Evolutionary conservation across 2,329 filamentous ascomycete species (phyloP).

Genomic region (Purpureocillium lavendulum): DNA sequence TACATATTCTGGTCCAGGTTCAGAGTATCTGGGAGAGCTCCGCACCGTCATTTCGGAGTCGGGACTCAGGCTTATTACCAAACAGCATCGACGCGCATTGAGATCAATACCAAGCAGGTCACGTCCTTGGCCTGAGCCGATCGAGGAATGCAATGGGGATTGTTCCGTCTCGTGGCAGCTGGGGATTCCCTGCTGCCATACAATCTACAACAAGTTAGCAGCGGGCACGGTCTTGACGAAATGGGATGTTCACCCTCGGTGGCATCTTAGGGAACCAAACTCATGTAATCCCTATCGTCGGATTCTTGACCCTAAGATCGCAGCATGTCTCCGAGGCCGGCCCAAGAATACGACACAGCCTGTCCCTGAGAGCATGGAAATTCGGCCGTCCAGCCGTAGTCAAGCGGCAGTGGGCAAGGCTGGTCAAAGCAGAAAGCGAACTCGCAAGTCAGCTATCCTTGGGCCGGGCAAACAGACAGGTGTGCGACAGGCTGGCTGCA

Average conservation of each 20-base stretch:
- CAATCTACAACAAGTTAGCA: background rate
- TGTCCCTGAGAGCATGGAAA: background rate
- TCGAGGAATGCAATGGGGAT: background rate
- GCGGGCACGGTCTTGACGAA: background rate
- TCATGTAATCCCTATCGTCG: conserved; percentile 2
- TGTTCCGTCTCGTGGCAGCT: background rate
- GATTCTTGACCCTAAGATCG: conserved; percentile 5
- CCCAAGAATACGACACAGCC: background rate
- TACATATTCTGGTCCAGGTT: background rate
- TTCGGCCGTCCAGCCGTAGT: background rate
- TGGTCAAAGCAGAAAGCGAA: no score
- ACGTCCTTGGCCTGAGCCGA: conserved; percentile 2
- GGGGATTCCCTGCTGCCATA: no score
- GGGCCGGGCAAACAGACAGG: no score
- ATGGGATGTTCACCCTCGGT: background rate
- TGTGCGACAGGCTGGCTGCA: no score
- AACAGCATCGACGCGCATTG: background rate
- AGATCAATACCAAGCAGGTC: conserved; percentile 1
- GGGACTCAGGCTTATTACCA: conserved; percentile 1
- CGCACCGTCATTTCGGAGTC: background rate
- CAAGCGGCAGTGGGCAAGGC: no score
- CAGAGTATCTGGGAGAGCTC: conserved; percentile 3
- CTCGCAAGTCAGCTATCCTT: no score
- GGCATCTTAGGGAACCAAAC: conserved; percentile 1
- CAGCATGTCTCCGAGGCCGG: no score